Conservation (phyloP, 2,329 filamentous ascomycete genomes). For the Sclerotinia glacialis region DNA sequence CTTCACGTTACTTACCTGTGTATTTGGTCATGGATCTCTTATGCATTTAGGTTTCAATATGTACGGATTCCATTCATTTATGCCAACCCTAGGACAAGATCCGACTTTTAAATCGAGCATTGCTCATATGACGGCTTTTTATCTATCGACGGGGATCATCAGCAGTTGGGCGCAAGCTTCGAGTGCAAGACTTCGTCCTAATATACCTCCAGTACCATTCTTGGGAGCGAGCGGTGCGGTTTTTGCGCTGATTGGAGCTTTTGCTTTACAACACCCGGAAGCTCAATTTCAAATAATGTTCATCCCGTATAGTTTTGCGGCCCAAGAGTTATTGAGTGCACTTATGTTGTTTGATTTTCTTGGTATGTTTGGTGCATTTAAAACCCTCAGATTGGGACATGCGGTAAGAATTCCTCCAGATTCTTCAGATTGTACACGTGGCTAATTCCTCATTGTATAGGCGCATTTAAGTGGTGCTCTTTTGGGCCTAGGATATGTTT, state of each 20-base stretch:
- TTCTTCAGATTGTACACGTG: background rate
- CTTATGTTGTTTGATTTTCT: conserved; percentile 9
- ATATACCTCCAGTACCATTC: background rate
- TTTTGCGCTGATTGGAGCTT: background rate
- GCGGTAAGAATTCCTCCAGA: conserved; percentile 4
- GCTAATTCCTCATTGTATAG: background rate
- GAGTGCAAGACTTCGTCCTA: conserved; percentile 6
- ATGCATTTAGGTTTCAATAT: conserved; percentile 13
- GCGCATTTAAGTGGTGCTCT: conserved; percentile 15
- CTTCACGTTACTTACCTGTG: conserved; percentile 12
- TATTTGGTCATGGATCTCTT: conserved; percentile 8
- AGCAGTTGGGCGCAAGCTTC: conserved; percentile 13
- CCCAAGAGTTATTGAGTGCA: background rate
- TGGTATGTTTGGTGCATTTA: conserved; percentile 4
- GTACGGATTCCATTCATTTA: conserved; percentile 14
- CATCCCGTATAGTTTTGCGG: conserved; percentile 7
- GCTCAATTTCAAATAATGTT: conserved; percentile 9
- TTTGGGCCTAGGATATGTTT: conserved; percentile 14
- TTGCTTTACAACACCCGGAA: conserved; percentile 2
- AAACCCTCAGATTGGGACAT: background rate
- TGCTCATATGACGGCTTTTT: conserved; percentile 16
- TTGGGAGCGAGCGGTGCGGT: conserved; percentile 10
- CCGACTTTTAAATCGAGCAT: background rate
- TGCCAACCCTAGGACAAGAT: conserved; percentile 4
- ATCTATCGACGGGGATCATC: conserved; percentile 8